These are phyloP conservation scores for Fomitopsis palustris DNA, from an alignment of 1,284 basidiomycete genomes.

Conservation along the genomic window DNA sequence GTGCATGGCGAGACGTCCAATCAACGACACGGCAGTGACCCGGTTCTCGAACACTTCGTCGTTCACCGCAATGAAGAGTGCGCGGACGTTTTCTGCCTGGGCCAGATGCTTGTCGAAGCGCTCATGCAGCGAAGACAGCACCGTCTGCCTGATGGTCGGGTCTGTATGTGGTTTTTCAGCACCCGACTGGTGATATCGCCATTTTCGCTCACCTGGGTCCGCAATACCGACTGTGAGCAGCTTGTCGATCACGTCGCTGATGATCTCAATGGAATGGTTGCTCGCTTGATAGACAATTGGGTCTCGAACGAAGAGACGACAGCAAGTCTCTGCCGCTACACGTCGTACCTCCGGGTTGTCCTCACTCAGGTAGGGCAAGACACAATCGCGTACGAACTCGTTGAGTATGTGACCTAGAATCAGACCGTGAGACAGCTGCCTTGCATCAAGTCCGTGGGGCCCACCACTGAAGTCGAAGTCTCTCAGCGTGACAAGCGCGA, in stretches of 20 bases:
- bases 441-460: slow-evolving; percentile 11
- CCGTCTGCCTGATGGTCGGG: slow-evolving; percentile 81
- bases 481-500: slow-evolving; percentile 88
- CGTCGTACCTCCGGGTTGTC: slow-evolving; percentile 88
- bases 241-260: slow-evolving; percentile 97
- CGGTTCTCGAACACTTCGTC: slow-evolving; percentile 97
- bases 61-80: slow-evolving; percentile 95
- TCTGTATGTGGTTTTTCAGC: slow-evolving; percentile 43
- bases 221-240: slow-evolving; percentile 96
- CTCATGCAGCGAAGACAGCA: slow-evolving; percentile 86
- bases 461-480: slow-evolving; percentile 92
- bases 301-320: slow-evolving; percentile 88
- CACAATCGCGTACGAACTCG: slow-evolving; percentile 93
- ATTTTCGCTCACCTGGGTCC: slow-evolving; percentile 73
- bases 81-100: slow-evolving; percentile 96
- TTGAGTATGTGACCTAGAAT: slow-evolving; percentile 83
- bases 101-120: slow-evolving; percentile 98
- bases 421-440: not conserved
- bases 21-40: slow-evolving; percentile 86
- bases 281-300: slow-evolving; percentile 97
- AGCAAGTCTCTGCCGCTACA: slow-evolving; percentile 92
- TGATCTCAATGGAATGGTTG: slow-evolving; percentile 95
- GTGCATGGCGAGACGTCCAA: slow-evolving; percentile 92
- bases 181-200: slow-evolving; percentile 3
- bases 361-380: slow-evolving; percentile 92